A percentile compares a stretch with the other conserved stretches of the same genome.
Conservation (phyloP, 306 rosid species). For the Inga leiocalycina region DNA sequence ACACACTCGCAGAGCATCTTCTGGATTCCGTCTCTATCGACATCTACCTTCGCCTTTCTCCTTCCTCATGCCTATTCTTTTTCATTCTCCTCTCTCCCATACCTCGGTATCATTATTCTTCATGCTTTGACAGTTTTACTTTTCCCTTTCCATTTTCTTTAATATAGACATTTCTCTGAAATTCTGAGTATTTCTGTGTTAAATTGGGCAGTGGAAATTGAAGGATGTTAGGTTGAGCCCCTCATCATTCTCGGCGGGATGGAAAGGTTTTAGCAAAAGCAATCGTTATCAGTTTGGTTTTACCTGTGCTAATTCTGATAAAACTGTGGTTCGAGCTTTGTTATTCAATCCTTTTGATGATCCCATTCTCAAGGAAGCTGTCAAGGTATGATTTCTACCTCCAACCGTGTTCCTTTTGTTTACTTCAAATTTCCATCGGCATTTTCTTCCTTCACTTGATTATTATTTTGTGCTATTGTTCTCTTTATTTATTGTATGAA, state of each 20-base stretch:
- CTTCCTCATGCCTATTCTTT: conserved; percentile 33
- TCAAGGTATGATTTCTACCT: conserved; percentile 56
- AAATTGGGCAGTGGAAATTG: conserved; percentile 43
- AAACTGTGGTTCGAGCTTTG: conserved; percentile 48
- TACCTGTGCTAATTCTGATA: neutral
- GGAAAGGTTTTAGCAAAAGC: conserved; percentile 16
- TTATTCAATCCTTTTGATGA: conserved; percentile 73
- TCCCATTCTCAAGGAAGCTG: conserved; percentile 66
- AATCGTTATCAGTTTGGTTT: conserved; percentile 15
- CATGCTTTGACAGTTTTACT: neutral
- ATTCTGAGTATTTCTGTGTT: neutral
- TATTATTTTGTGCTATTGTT: neutral
- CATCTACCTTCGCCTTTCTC: neutral
- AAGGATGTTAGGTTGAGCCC: conserved; percentile 35
- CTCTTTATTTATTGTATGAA: neutral
- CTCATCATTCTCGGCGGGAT: neutral
- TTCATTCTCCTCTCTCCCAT: conserved; percentile 27
- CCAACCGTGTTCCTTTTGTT: neutral
- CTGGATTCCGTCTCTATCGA: neutral
- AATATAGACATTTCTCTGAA: neutral
- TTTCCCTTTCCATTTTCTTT: neutral
- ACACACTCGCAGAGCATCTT: neutral
- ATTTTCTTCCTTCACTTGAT: neutral
- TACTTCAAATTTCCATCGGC: neutral
- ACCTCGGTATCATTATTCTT: conserved; percentile 20